phyloP scores from a whole-genome alignment of 805 yeast species.

The Yueomyces sinensis region DNA sequence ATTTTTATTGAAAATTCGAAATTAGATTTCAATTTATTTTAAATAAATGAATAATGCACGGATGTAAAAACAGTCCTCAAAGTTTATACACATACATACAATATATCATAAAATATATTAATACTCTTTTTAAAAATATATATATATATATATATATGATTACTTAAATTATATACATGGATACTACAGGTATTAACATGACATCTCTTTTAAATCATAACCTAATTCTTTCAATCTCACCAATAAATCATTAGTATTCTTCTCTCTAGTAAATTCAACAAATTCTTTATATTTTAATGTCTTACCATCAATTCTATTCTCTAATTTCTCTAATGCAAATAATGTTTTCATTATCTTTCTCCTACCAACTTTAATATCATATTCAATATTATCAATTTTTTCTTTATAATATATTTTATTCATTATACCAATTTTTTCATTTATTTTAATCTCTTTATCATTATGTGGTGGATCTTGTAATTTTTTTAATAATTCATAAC shows the following conservation, averaged over 20 bases:
- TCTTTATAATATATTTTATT: constrained; percentile 36
- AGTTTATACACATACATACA: too few species aligned
- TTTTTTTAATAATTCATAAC: constrained; percentile 52
- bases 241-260: constrained; percentile 8
- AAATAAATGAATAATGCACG: too few species aligned
- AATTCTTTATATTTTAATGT: constrained; percentile 36
- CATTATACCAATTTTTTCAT: constrained; percentile 9
- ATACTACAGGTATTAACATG: too few species aligned
- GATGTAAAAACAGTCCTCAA: too few species aligned
- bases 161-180: too few species aligned
- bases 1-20: too few species aligned
- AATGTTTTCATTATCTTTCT: constrained; percentile 44
- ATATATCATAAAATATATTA: too few species aligned
- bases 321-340: constrained; percentile 36
- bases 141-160: too few species aligned
- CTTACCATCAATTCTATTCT: constrained; percentile 30
- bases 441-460: constrained; percentile 23
- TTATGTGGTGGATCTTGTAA: constrained; percentile 29
- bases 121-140: too few species aligned
- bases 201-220: constrained; percentile 23
- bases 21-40: too few species aligned
- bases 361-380: constrained; percentile 48
- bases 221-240: constrained; percentile 13
- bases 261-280: constrained; percentile 29
- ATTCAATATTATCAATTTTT: constrained; percentile 27